A percentile compares a stretch with the other conserved stretches of the same genome.
phyloP scores from a whole-genome alignment of 768 basidiomycete genomes.

The Tylopilus vinaceipallidus region DNA sequence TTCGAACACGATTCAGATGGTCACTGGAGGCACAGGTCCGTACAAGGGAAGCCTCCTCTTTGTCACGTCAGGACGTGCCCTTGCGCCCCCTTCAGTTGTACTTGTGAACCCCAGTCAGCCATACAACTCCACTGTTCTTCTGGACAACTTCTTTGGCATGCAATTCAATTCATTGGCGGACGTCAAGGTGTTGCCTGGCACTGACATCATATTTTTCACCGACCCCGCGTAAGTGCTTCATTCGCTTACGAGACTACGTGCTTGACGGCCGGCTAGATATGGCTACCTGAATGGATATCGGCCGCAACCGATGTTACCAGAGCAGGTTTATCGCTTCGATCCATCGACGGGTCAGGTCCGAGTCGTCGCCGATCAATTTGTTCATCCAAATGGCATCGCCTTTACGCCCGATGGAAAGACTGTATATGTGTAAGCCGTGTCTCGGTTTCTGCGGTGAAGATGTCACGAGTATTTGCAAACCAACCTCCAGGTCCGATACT shows the following conservation, averaged over 20 bases:
- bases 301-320: constrained; percentile 49
- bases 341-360: constrained; percentile 45
- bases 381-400: constrained; percentile 70
- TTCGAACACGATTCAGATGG: not conserved
- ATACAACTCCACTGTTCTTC: not conserved
- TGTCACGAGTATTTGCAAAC: too few species aligned
- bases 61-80: not conserved
- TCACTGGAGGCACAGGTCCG: not conserved
- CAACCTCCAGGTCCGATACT: constrained; percentile 33
- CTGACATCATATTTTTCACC: not conserved
- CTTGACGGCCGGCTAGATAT: constrained; percentile 40
- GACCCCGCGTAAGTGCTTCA: not conserved
- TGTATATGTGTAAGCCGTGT: constrained; percentile 54
- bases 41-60: not conserved
- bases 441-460: too few species aligned
- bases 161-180: not conserved
- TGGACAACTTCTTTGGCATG: not conserved
- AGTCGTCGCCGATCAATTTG: constrained; percentile 37
- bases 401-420: constrained; percentile 60
- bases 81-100: not conserved
- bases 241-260: not conserved
- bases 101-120: not conserved
- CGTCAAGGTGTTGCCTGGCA: not conserved
- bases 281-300: constrained; percentile 67
- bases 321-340: constrained; percentile 33